phyloP scores from a whole-genome alignment of 2,329 filamentous ascomycete genomes.

The Metarhizium guizhouense region DNA sequence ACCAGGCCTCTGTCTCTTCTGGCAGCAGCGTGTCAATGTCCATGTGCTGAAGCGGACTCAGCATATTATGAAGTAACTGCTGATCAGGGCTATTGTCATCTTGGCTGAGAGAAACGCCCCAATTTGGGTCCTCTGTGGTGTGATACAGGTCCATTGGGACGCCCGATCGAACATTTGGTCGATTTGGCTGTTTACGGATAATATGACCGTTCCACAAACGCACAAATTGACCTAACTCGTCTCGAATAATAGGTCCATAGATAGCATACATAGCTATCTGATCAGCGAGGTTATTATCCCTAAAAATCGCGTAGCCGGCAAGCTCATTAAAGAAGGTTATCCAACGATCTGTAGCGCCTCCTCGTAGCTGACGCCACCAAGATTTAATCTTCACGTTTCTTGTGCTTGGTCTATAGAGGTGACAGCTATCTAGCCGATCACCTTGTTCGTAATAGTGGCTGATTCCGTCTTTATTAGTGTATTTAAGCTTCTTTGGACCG shows the following conservation, averaged over 20 bases:
- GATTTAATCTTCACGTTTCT: not conserved
- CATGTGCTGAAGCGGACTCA: not conserved
- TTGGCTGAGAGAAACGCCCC: not conserved
- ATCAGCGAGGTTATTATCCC: not conserved
- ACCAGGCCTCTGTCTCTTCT: not conserved
- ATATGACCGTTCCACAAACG: not conserved
- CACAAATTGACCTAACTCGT: not conserved
- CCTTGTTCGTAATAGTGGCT: not conserved
- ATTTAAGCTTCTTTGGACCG: not conserved
- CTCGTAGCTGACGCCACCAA: not conserved
- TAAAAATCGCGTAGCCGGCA: not conserved
- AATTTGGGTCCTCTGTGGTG: not conserved
- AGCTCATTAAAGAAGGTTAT: not conserved
- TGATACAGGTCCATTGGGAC: not conserved
- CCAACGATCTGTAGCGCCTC: not conserved
- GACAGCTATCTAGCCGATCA: not conserved
- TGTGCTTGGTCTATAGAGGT: not conserved
- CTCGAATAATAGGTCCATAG: not conserved
- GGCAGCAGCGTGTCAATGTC: not conserved
- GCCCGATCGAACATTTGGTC: not conserved
- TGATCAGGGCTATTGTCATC: not conserved
- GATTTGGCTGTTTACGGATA: not conserved
- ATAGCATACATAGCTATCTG: not conserved
- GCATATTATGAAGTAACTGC: not conserved
- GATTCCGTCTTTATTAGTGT: not conserved